Base-by-base conservation (phyloP, 805 yeast genomes). In the Aciculoconidium aculeatum region DNA sequence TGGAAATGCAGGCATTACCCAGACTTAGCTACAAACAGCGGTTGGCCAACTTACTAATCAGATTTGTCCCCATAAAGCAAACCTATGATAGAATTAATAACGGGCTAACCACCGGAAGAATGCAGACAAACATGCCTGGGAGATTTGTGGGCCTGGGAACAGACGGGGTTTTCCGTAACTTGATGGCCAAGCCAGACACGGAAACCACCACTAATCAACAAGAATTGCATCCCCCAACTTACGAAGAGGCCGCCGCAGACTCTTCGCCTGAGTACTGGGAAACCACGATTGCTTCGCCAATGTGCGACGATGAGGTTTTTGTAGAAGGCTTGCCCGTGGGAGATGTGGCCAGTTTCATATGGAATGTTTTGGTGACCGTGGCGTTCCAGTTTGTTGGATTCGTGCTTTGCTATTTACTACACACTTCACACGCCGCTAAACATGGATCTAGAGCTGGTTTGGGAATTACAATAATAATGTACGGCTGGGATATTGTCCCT, bases 201-300 rank as follows among this genome's bases (percentile, higher is more conserved):
- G 63, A 60, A 29, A 28, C 54, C 11, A 37, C 34, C 8, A 39
- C 55, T 13, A 45, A 46, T 7, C 48, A 53, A 11, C 49, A 51
- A 22, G 88, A 80, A 36, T 63, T 63, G 17, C 80, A 84, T 21
- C 71, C 76, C 12, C 97, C 97, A 3, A 68, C 94, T 1, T 92
- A 92, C 57, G 96, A 85, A 33, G 97, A 88, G 50, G 97, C 95
- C 0, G 85, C 95, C 0, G 81, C 86, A 3, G 98, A 92, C 51
- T 74, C 92, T 10, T 77, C 94, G 0, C 98, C 98, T 1, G 95
- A 95, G 21, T 92, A 92, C 56, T 92, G 96, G 94, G 98, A 92
- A 55, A 75, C 88, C 6, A 75, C 92, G 0, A 76, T 85, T 23
- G 69, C 87, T 49, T 73, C 85, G 4, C 83, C 94, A 4, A 86